Percentiles rank a stretch among this genome's conserved stretches.
Conservation (phyloP, 805 yeast genomes). For the Ogataea dorogensis region DNA sequence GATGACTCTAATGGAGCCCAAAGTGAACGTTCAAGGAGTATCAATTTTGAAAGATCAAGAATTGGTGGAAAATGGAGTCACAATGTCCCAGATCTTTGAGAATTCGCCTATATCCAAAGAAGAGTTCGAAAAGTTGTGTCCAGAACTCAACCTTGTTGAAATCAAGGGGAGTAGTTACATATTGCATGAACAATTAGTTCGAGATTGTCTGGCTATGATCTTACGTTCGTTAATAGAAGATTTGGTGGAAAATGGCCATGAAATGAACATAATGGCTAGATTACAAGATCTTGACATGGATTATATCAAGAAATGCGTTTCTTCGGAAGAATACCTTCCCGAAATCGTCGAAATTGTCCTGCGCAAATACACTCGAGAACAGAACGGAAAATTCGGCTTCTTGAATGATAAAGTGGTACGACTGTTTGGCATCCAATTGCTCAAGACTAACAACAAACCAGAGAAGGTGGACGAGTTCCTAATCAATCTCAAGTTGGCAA, state of each 20-base stretch:
- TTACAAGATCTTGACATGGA: slow-evolving; percentile 10
- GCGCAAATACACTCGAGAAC: slow-evolving; percentile 12
- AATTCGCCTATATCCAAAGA: slow-evolving; percentile 14
- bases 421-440: slow-evolving; percentile 18
- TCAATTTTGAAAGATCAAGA: slow-evolving; percentile 13
- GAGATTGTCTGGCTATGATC: slow-evolving; percentile 14
- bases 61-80: no score
- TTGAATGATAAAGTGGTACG: slow-evolving; percentile 19
- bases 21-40: slow-evolving; percentile 10
- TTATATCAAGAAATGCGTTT: no score
- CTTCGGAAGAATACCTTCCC: slow-evolving; percentile 10
- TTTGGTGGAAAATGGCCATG: slow-evolving; percentile 14
- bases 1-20: slow-evolving; percentile 10
- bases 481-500: slow-evolving; percentile 57
- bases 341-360: slow-evolving; percentile 14
- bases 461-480: slow-evolving; percentile 49
- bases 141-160: slow-evolving; percentile 17
- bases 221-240: slow-evolving; percentile 10
- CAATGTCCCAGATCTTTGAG: slow-evolving; percentile 12
- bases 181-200: slow-evolving; percentile 13
- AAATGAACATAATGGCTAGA: slow-evolving; percentile 13
- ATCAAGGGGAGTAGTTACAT: slow-evolving; percentile 13
- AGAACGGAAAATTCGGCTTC: slow-evolving; percentile 17
- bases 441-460: slow-evolving; percentile 10
- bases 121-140: slow-evolving; percentile 7